phyloP scores from a whole-genome alignment of 2,329 filamentous ascomycete genomes.

The Cadophora sp. region DNA sequence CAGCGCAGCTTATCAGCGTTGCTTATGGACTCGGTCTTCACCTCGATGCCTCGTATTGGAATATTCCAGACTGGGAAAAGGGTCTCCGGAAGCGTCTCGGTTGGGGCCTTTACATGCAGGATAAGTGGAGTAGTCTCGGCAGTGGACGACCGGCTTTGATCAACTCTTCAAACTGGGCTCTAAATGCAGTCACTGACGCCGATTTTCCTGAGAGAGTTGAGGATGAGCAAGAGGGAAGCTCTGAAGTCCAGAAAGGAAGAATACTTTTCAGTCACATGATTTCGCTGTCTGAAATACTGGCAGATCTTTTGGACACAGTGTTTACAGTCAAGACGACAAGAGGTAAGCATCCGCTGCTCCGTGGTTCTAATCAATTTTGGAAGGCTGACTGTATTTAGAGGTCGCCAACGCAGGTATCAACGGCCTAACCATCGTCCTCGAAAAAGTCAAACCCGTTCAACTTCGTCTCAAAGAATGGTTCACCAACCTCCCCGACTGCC shows the following conservation, averaged over 20 bases:
- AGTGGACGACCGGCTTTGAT: slow-evolving; percentile 65
- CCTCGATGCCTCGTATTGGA: slow-evolving; percentile 67
- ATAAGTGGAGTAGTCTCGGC: slow-evolving; percentile 65
- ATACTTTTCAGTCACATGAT: slow-evolving; percentile 59
- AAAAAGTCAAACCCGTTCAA: slow-evolving; percentile 56
- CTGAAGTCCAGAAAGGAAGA: slow-evolving; percentile 53
- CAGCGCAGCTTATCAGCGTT: slow-evolving; percentile 58
- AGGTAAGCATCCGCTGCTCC: slow-evolving; percentile 22
- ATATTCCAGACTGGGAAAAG: slow-evolving; percentile 67
- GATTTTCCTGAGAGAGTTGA: slow-evolving; percentile 51
- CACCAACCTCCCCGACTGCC: slow-evolving; percentile 51
- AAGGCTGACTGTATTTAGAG: slow-evolving; percentile 20
- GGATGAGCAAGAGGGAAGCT: slow-evolving; percentile 46
- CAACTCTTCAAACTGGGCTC: slow-evolving; percentile 60
- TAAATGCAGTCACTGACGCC: slow-evolving; percentile 50
- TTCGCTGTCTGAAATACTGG: slow-evolving; percentile 56
- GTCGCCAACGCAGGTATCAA: slow-evolving; percentile 34
- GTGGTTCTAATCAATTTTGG: not conserved
- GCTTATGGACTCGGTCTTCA: slow-evolving; percentile 65
- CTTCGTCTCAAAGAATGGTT: slow-evolving; percentile 57
- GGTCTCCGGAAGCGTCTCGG: slow-evolving; percentile 65
- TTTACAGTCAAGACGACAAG: slow-evolving; percentile 47
- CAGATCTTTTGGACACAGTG: slow-evolving; percentile 56
- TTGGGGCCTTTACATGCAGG: slow-evolving; percentile 71
- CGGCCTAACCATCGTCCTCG: slow-evolving; percentile 46